These are phyloP conservation scores for Ceratobasidium sp. DNA, from an alignment of 1,284 basidiomycete genomes.

Conservation along the genomic window DNA sequence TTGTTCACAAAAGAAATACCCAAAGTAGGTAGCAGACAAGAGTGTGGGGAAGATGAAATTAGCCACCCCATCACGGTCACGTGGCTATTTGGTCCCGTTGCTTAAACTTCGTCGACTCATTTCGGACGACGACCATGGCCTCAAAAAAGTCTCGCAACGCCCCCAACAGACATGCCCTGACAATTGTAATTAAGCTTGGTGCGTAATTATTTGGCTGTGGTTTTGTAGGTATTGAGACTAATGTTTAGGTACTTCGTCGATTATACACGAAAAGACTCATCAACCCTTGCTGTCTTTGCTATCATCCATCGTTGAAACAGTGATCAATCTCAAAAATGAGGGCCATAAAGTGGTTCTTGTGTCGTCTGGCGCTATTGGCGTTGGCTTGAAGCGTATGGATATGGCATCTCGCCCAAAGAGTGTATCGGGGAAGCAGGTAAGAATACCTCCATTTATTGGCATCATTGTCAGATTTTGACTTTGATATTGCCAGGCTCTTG, in stretches of 20 bases:
- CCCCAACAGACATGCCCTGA: conserved; percentile 52
- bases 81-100: conserved; percentile 8
- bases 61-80: conserved; percentile 17
- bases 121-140: conserved; percentile 28
- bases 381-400: conserved; percentile 92
- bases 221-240: conserved; percentile 40
- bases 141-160: conserved; percentile 30
- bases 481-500: conserved; percentile 81
- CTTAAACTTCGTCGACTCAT: conserved; percentile 28
- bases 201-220: conserved; percentile 48
- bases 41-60: conserved; percentile 3
- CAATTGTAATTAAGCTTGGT: conserved; percentile 91
- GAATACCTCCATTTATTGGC: conserved; percentile 33
- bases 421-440: conserved; percentile 88
- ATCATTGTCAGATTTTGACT: conserved; percentile 27
- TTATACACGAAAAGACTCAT: conserved; percentile 90
- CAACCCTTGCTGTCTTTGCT: conserved; percentile 91
- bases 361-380: conserved; percentile 95
- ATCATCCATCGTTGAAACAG: conserved; percentile 92
- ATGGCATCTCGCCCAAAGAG: conserved; percentile 83
- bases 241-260: conserved; percentile 85
- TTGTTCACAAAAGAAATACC: background rate
- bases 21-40: conserved; percentile 3
- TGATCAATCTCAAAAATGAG: conserved; percentile 76
- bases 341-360: conserved; percentile 97